Percentiles rank a stretch among this genome's conserved stretches.
Evolutionary conservation across 306 rosid genomes (phyloP).

Genomic region (Rosa persica): DNA sequence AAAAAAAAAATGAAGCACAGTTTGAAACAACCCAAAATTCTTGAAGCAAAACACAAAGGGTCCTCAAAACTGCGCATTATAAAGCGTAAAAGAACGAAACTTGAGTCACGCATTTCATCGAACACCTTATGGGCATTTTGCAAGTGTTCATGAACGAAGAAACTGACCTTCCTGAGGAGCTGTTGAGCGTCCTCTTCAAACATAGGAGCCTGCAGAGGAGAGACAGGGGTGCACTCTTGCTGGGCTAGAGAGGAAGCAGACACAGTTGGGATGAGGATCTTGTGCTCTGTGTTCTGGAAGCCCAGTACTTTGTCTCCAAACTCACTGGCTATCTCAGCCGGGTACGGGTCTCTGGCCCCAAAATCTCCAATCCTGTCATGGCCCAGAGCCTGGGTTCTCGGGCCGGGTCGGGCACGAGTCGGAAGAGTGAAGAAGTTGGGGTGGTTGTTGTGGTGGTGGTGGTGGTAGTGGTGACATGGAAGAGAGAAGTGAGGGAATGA

Average conservation of each 20-base stretch:
- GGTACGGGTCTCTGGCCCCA: conserved; percentile 91
- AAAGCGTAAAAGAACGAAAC: neutral
- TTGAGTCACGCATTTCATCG: neutral
- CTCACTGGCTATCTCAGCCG: conserved; percentile 72
- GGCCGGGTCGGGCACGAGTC: conserved; percentile 22
- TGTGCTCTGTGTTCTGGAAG: conserved; percentile 57
- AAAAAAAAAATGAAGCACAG: too few relatives aligned
- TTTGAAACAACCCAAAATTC: neutral
- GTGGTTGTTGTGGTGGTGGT: neutral
- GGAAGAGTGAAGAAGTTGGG: conserved; percentile 7
- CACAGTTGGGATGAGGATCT: conserved; percentile 75
- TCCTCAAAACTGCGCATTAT: neutral
- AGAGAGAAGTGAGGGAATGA: conserved; percentile 20
- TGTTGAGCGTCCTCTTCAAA: conserved; percentile 50
- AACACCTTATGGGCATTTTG: too few relatives aligned
- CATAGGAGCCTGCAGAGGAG: conserved; percentile 57
- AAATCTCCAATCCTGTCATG: conserved; percentile 59
- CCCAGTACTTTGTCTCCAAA: conserved; percentile 85
- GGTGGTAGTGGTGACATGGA: neutral
- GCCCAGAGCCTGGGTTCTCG: conserved; percentile 24
- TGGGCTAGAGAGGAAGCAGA: conserved; percentile 67
- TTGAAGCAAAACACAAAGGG: neutral
- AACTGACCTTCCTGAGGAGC: conserved; percentile 61
- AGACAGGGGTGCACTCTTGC: conserved; percentile 49
- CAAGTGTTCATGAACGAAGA: too few relatives aligned